Evolutionary conservation across 2,329 filamentous ascomycete species (phyloP).

Genomic region (Aureobasidium lini): DNA sequence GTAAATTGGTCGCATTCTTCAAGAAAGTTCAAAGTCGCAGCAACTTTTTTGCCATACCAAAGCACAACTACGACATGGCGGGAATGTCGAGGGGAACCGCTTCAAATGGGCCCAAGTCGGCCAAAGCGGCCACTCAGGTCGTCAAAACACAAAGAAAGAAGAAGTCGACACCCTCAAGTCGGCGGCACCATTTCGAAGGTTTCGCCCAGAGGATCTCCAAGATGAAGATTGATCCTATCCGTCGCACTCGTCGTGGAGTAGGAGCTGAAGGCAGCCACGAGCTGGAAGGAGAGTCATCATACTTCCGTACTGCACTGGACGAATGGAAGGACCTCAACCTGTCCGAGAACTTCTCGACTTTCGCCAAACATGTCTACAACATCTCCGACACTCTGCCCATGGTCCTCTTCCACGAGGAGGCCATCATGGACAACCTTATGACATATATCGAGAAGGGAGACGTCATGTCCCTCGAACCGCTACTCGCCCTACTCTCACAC

Average conservation of each 20-base stretch:
- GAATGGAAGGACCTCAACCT: constrained; percentile 92
- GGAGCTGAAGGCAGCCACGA: constrained; percentile 53
- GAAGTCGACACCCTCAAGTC: constrained; percentile 64
- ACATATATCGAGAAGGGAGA: constrained; percentile 72
- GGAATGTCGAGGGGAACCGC: constrained; percentile 34
- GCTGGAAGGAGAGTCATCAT: constrained; percentile 74
- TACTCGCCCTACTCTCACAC: constrained; percentile 80
- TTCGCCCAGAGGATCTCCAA: constrained; percentile 87
- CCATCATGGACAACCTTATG: constrained; percentile 71
- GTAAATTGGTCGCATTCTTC: not conserved
- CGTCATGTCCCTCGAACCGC: constrained; percentile 71
- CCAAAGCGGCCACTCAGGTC: constrained; percentile 21
- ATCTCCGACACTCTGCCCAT: constrained; percentile 86
- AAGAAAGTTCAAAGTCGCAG: not conserved
- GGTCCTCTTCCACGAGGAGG: constrained; percentile 81
- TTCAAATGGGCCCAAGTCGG: constrained; percentile 16
- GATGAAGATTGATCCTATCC: constrained; percentile 87
- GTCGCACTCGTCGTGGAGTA: constrained; percentile 58
- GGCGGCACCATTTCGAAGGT: constrained; percentile 82
- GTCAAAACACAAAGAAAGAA: constrained; percentile 53
- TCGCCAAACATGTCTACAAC: constrained; percentile 65
- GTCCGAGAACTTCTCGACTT: constrained; percentile 69
- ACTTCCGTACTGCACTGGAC: constrained; percentile 73
- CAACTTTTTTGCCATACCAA: constrained; percentile 11
- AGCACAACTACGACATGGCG: constrained; percentile 29